Conservation (phyloP, 129 eudicot genomes). For the Centrapalus pauciflorus region DNA sequence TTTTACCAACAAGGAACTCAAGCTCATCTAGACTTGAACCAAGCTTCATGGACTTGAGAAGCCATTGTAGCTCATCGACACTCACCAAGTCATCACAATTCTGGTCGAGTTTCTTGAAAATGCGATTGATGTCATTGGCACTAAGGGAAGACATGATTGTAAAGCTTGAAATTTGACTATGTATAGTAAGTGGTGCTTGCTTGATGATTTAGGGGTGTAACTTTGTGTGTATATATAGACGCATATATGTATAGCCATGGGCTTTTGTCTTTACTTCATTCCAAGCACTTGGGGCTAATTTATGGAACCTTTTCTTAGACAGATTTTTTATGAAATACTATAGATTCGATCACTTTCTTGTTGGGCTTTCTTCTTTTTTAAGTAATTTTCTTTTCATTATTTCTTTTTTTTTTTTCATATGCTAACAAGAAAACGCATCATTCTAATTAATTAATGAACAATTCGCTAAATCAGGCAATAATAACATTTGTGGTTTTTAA, state of each 20-base stretch:
- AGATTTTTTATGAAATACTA: too few relatives aligned
- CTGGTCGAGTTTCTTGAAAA: slow-evolving; percentile 47
- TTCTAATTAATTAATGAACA: too few relatives aligned
- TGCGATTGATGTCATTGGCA: slow-evolving; percentile 29
- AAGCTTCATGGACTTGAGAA: slow-evolving; percentile 37
- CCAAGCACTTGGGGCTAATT: background rate
- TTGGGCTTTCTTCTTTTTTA: too few relatives aligned
- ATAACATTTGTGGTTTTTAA: too few relatives aligned
- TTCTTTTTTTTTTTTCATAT: too few relatives aligned
- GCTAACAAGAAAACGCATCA: too few relatives aligned
- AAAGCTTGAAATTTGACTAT: too few relatives aligned
- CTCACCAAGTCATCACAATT: slow-evolving; percentile 38
- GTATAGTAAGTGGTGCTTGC: background rate
- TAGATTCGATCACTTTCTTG: too few relatives aligned
- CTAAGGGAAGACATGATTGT: slow-evolving; percentile 41
- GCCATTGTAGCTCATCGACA: slow-evolving; percentile 40
- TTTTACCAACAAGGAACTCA: slow-evolving; percentile 24
- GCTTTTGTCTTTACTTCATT: background rate
- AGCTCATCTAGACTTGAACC: slow-evolving; percentile 36
- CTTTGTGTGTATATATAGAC: background rate
- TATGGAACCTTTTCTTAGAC: too few relatives aligned
- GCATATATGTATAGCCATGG: background rate
- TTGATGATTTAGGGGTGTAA: background rate
- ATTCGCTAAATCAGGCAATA: too few relatives aligned
- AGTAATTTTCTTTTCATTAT: too few relatives aligned